Evolutionary conservation across 495 filamentous ascomycete species (phyloP).

Genomic region (Penicillium psychrofluorescens): DNA sequence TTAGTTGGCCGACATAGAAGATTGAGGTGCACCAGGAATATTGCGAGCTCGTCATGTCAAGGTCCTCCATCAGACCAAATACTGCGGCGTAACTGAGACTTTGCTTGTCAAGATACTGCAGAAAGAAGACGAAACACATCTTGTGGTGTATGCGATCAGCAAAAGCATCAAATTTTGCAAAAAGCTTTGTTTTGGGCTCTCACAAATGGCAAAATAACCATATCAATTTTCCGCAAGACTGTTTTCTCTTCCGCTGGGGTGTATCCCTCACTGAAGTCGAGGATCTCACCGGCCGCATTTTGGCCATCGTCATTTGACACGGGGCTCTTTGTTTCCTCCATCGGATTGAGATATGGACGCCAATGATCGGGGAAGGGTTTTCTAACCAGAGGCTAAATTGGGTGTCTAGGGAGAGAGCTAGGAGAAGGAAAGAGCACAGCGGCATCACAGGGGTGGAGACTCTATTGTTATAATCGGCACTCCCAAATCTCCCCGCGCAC

Average conservation of each 20-base stretch:
- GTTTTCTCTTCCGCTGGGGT: conserved; percentile 32
- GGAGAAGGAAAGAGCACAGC: too few relatives aligned
- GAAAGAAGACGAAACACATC: conserved; percentile 26
- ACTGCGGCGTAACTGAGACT: conserved; percentile 48
- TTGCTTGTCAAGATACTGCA: conserved; percentile 46
- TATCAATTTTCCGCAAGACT: conserved; percentile 43
- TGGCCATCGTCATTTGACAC: conserved; percentile 1
- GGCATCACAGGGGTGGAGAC: too few relatives aligned
- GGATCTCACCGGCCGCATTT: conserved; percentile 1
- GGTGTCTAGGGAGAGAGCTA: too few relatives aligned
- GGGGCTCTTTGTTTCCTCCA: conserved; percentile 4
- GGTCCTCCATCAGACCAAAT: conserved; percentile 45
- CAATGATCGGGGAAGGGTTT: too few relatives aligned
- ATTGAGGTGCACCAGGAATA: conserved; percentile 45
- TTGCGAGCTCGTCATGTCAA: conserved; percentile 40
- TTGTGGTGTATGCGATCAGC: not conserved
- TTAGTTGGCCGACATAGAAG: conserved; percentile 43
- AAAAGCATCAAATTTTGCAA: not conserved
- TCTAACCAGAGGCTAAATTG: too few relatives aligned
- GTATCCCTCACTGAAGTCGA: conserved; percentile 20
- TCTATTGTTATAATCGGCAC: too few relatives aligned
- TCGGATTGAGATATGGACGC: not conserved
- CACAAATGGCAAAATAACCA: conserved; percentile 33
- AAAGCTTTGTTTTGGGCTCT: conserved; percentile 1
- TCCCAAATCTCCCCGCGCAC: too few relatives aligned